These are phyloP conservation scores for Auxenochlorella protothecoides DNA, from an alignment of 139 green algal genomes.

Conservation along the genomic window DNA sequence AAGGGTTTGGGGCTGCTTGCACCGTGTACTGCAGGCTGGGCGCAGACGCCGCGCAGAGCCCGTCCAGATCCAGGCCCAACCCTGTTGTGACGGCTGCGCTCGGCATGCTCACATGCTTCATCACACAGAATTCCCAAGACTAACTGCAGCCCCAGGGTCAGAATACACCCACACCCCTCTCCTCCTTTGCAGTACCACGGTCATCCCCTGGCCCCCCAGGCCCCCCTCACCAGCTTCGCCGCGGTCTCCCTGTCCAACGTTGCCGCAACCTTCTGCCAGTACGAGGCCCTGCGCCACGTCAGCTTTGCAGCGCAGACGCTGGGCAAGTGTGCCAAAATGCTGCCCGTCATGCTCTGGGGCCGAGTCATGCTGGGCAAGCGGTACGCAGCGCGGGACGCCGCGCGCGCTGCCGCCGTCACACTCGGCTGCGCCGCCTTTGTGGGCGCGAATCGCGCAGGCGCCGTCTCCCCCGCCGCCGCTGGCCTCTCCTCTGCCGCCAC, in stretches of 20 bases:
- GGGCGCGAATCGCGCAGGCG: constrained; percentile 11
- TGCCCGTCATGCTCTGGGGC: constrained; percentile 97
- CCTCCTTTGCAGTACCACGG: constrained; percentile 12
- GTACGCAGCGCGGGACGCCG: constrained; percentile 74
- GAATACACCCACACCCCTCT: neutral
- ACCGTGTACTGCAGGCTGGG: too few species aligned
- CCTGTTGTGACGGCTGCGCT: too few species aligned
- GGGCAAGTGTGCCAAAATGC: constrained; percentile 95
- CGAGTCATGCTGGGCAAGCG: constrained; percentile 78
- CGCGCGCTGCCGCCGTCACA: constrained; percentile 64
- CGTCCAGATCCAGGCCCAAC: too few species aligned
- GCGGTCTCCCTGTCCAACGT: constrained; percentile 84
- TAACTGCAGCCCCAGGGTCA: too few species aligned
- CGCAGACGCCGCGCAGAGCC: too few species aligned
- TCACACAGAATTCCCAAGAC: too few species aligned
- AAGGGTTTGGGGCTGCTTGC: too few species aligned
- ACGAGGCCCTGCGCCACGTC: constrained; percentile 96
- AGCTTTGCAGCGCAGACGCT: constrained; percentile 91
- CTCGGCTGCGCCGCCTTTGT: constrained; percentile 80
- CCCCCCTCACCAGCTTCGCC: constrained; percentile 58
- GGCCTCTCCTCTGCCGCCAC: too few species aligned
- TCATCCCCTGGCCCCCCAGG: constrained; percentile 33
- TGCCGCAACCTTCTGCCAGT: constrained; percentile 93
- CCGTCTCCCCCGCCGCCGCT: constrained; percentile 6
- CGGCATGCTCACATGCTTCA: too few species aligned